phyloP scores from a whole-genome alignment of 768 basidiomycete species.

The Termitomyces sp. region DNA sequence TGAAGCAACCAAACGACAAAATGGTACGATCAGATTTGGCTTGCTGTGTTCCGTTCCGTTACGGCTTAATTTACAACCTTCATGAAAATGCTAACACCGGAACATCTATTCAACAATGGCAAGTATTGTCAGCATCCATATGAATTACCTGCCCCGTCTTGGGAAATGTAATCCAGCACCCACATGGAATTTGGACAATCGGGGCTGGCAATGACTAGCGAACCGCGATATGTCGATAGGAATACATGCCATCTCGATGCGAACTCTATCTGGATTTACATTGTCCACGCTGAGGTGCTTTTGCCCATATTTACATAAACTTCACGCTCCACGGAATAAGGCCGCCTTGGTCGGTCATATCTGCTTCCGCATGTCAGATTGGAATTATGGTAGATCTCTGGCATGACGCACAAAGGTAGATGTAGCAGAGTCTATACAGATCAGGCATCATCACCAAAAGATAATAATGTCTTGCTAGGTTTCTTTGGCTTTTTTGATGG shows the following conservation, averaged over 20 bases:
- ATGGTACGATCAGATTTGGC: no score
- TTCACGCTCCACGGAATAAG: background rate
- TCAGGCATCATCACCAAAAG: constrained; percentile 55
- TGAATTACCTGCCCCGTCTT: no score
- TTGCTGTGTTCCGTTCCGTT: no score
- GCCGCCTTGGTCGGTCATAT: no score
- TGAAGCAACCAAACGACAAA: no score
- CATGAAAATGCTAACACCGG: constrained; percentile 33
- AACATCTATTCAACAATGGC: constrained; percentile 19
- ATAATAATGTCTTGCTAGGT: constrained; percentile 41
- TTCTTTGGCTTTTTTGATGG: constrained; percentile 49
- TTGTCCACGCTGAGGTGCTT: background rate
- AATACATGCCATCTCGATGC: background rate
- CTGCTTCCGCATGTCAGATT: background rate
- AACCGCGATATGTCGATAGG: no score
- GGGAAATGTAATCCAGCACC: no score
- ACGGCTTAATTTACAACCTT: constrained; percentile 52
- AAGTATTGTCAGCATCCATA: background rate
- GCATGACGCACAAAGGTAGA: background rate
- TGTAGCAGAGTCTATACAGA: background rate
- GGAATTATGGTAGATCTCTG: background rate
- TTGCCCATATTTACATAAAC: background rate
- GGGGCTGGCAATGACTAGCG: no score
- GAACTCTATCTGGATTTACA: no score
- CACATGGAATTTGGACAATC: no score